Percentiles rank a stretch among this genome's conserved stretches.
These are phyloP conservation scores for Metrosideros polymorpha DNA, from an alignment of 441 rosid species.

Conservation along the genomic window DNA sequence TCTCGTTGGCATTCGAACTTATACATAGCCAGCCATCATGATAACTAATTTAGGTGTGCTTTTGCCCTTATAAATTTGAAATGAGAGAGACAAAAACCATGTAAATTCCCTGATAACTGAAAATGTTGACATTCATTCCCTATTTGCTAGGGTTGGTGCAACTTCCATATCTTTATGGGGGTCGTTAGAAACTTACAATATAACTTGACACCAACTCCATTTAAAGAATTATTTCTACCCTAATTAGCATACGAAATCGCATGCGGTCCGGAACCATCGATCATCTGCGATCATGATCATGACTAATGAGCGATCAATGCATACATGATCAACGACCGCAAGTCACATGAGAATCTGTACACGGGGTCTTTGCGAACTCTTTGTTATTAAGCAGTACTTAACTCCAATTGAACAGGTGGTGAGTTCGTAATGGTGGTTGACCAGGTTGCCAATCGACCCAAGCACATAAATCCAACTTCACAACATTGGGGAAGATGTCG, in stretches of 20 bases:
- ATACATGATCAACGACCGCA: background rate
- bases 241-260: background rate
- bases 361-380: background rate
- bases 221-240: background rate
- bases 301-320: background rate
- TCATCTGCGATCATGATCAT: background rate
- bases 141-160: background rate
- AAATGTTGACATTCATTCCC: background rate
- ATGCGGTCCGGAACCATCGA: background rate
- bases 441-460: background rate
- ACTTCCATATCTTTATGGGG: background rate
- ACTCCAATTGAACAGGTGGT: background rate
- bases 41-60: background rate
- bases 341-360: background rate
- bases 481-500: background rate
- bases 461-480: background rate
- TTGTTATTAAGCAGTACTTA: background rate
- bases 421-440: background rate
- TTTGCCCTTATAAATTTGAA: background rate
- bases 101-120: background rate
- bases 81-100: background rate
- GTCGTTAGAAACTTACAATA: accelerated
- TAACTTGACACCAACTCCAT: background rate
- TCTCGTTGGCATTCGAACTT: background rate
- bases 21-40: background rate